Evolutionary conservation across 192 early-diverging fungal species (phyloP).

Genomic region (Coemansia biformis): DNA sequence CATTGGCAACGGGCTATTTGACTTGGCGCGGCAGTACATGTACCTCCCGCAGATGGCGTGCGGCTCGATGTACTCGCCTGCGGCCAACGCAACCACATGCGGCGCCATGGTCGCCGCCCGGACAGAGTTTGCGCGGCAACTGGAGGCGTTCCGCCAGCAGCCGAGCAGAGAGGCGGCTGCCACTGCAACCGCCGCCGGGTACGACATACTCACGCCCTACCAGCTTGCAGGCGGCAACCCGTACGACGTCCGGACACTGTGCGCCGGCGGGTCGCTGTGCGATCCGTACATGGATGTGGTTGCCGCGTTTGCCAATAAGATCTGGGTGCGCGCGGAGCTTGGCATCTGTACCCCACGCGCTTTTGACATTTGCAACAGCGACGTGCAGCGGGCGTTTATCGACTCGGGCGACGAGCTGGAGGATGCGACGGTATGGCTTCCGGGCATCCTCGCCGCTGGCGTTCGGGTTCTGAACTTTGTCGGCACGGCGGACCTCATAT

Average conservation of each 20-base stretch:
- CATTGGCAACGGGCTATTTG: slow-evolving; percentile 87
- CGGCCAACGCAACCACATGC: slow-evolving; percentile 62
- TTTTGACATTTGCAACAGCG: slow-evolving; percentile 73
- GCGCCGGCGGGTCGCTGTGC: slow-evolving; percentile 73
- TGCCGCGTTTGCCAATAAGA: slow-evolving; percentile 65
- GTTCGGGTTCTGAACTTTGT: slow-evolving; percentile 79
- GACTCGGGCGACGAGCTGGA: slow-evolving; percentile 78
- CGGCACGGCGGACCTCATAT: slow-evolving; percentile 86
- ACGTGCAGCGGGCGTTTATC: slow-evolving; percentile 71
- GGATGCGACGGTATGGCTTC: slow-evolving; percentile 58
- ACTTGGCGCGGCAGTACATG: slow-evolving; percentile 78
- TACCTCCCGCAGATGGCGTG: slow-evolving; percentile 70
- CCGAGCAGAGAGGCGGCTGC: slow-evolving; percentile 8
- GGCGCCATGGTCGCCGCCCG: slow-evolving; percentile 54
- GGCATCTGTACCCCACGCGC: slow-evolving; percentile 54
- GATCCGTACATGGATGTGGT: slow-evolving; percentile 71
- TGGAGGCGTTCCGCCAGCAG: not conserved
- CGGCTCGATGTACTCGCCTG: slow-evolving; percentile 60
- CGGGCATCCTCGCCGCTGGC: slow-evolving; percentile 63
- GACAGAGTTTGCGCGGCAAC: slow-evolving; percentile 3
- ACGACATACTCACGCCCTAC: slow-evolving; percentile 66
- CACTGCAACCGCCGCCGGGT: slow-evolving; percentile 65
- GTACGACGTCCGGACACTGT: slow-evolving; percentile 85
- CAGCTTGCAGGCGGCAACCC: slow-evolving; percentile 78
- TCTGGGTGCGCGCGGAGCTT: slow-evolving; percentile 60